Evolutionary conservation across 2,329 filamentous ascomycete genomes (phyloP), one percentile per base, ranked within the genome.

Genomic region (Boeremia lycopersici): DNA sequence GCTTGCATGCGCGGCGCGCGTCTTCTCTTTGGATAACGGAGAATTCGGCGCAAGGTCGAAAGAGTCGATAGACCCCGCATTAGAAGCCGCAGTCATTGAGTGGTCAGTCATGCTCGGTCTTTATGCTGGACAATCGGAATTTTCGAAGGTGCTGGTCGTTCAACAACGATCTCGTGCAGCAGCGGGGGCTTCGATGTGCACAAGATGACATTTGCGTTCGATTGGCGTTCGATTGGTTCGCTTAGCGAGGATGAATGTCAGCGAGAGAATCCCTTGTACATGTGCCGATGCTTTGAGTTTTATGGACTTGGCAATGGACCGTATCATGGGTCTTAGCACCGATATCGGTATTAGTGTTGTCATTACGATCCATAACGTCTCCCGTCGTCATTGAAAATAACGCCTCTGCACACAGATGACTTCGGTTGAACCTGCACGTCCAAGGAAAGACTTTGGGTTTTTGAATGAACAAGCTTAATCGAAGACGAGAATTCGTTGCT

Each of bases 171-270:
- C n/a, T 9, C 3, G 17, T 44, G 33, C 34, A 33, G 33, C 28
- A 12, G 17, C 26, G 40, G 39, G 19, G n/a, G 11, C 2, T 25
- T 17, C 6, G 8, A 44, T 13, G 40, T 8, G 40, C 17, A 33
- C 5, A 35, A 17, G 26, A 30, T 36, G 39, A 9, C 13, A 5
- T 17, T 9, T 28, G 3, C 31, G 5, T 17, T n/a, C n/a, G n/a
- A 39, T 26, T 36, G 19, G 30, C 13, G 17, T 44, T 33, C 44
- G 28, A 51, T 51, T 51, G 48, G 48, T 19, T 51, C 17, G 33
- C 40, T 51, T 44, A 51, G 33, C 40, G 40, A 51, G n/a, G 4
- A 19, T 44, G 48, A 51, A 44, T 39, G 29, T 17, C n/a, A 23
- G 19, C 19, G 19, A 23, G 19, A n/a, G n/a, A n/a, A n/a, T n/a